Evolutionary conservation across 2,329 filamentous ascomycete species (phyloP).

Genomic region (Zasmidium cellare): DNA sequence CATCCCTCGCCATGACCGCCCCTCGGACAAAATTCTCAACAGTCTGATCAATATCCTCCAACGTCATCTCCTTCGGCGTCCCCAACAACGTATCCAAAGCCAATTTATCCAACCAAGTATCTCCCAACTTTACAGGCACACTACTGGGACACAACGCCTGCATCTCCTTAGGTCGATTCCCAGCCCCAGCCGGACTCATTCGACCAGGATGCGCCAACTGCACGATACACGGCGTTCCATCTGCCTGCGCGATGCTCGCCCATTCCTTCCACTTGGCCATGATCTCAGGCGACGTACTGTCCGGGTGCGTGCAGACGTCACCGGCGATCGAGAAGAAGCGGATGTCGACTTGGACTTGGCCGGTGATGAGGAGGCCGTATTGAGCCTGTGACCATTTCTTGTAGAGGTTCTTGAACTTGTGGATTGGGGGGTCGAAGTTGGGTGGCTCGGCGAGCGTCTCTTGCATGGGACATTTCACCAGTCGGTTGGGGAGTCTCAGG

Average conservation of each 20-base stretch:
- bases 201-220: constrained; percentile 49
- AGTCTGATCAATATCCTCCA: constrained; percentile 55
- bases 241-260: constrained; percentile 38
- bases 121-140: constrained; percentile 43
- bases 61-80: constrained; percentile 58
- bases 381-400: constrained; percentile 49
- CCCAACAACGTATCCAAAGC: constrained; percentile 35
- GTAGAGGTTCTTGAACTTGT: constrained; percentile 50
- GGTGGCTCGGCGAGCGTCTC: constrained; percentile 34
- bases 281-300: constrained; percentile 24
- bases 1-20: constrained; percentile 51
- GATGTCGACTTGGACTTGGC: constrained; percentile 47
- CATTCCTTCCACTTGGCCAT: constrained; percentile 36
- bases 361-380: constrained; percentile 47
- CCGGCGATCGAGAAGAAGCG: constrained; percentile 40
- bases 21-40: constrained; percentile 55
- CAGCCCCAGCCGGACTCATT: constrained; percentile 44
- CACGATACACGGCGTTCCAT: constrained; percentile 45
- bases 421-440: constrained; percentile 43
- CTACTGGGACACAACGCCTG: constrained; percentile 39
- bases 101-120: constrained; percentile 38
- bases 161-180: constrained; percentile 38
- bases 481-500: constrained; percentile 37
- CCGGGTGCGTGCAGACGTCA: constrained; percentile 31
- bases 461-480: constrained; percentile 50